phyloP scores from a whole-genome alignment of 2,329 filamentous ascomycete genomes.

The Lecanicillium sp. region DNA sequence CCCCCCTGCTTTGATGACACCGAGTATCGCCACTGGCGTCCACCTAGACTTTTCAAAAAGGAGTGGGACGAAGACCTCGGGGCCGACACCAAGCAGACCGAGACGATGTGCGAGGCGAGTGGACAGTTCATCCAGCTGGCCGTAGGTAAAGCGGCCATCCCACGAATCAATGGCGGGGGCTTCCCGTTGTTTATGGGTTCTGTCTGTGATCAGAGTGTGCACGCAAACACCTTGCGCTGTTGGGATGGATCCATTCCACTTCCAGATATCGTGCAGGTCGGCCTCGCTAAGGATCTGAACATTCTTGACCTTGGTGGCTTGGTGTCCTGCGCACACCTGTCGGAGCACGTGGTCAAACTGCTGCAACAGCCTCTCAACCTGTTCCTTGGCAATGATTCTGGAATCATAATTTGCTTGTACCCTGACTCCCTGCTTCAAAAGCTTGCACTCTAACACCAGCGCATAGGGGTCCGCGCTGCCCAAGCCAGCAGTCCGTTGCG shows the following conservation, averaged over 20 bases:
- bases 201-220: conserved; percentile 1
- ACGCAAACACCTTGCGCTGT: conserved; percentile 1
- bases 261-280: conserved; percentile 4
- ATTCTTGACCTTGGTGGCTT: not conserved
- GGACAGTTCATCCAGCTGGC: conserved; percentile 9
- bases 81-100: conserved; percentile 15
- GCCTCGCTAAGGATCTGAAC: not conserved
- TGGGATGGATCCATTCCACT: conserved; percentile 5
- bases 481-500: not conserved
- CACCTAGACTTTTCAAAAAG: conserved; percentile 29
- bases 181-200: conserved; percentile 5
- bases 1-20: conserved; percentile 24
- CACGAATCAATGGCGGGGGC: conserved; percentile 22
- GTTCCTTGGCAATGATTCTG: not conserved
- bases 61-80: conserved; percentile 19
- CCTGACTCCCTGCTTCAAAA: too few species aligned
- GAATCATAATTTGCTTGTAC: not conserved
- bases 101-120: not conserved
- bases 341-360: conserved; percentile 6
- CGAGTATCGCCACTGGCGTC: conserved; percentile 23
- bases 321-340: conserved; percentile 6
- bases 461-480: too few species aligned
- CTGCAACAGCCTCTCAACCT: not conserved
- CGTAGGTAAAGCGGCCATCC: conserved; percentile 35
- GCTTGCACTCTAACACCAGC: too few species aligned